Evolutionary conservation across 2,329 filamentous ascomycete species (phyloP).

Genomic region (Aureobasidium namibiae): DNA sequence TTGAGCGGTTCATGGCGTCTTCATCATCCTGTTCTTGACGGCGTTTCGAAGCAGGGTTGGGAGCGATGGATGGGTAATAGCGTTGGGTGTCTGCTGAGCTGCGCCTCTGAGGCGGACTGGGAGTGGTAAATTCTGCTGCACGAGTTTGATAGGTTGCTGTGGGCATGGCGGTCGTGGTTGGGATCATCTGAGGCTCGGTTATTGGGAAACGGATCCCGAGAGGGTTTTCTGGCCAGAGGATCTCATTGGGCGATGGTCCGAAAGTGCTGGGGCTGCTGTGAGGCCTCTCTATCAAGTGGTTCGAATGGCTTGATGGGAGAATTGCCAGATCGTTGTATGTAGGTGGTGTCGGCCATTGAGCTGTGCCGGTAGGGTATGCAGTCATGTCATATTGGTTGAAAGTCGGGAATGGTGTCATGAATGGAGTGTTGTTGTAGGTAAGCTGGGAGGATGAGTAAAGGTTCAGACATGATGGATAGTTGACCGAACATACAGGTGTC

Average conservation of each 20-base stretch:
- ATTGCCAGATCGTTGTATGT: conserved; percentile 5
- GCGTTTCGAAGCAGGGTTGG: conserved; percentile 35
- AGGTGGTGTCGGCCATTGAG: conserved; percentile 12
- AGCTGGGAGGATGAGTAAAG: conserved; percentile 8
- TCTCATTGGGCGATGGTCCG: conserved; percentile 28
- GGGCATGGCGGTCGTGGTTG: neutral
- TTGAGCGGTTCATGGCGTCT: conserved; percentile 17
- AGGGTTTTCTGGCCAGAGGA: conserved; percentile 32
- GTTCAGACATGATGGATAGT: neutral
- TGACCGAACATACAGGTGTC: neutral
- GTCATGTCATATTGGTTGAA: conserved; percentile 18
- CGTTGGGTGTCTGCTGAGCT: conserved; percentile 22
- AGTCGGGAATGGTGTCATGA: conserved; percentile 27
- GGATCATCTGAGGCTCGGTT: neutral
- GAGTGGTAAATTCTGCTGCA: conserved; percentile 21
- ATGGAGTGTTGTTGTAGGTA: conserved; percentile 25
- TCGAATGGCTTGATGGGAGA: neutral
- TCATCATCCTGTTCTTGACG: conserved; percentile 32
- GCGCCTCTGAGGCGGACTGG: conserved; percentile 17
- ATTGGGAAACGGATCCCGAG: conserved; percentile 33
- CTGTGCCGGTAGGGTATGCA: conserved; percentile 18
- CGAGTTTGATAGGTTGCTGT: conserved; percentile 7
- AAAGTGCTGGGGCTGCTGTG: conserved; percentile 9
- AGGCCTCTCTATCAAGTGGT: conserved; percentile 6
- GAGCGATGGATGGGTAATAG: conserved; percentile 36